Evolutionary conservation across 2,329 filamentous ascomycete genomes (phyloP).

Genomic region (Neonectria faginata): DNA sequence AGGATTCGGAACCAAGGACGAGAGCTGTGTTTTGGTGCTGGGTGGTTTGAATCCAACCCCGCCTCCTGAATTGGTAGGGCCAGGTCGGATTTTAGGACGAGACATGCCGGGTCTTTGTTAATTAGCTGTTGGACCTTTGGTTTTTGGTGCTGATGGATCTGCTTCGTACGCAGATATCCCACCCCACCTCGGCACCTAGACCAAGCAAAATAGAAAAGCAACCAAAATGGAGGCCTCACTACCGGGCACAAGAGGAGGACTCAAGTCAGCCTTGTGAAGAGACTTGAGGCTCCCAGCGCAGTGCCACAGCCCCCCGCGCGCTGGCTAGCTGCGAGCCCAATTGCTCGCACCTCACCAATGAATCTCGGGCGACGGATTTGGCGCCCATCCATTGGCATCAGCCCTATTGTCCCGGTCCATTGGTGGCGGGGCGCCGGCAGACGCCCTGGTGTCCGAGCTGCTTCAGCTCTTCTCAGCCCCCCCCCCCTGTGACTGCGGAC

Average conservation of each 20-base stretch:
- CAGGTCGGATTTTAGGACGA: not conserved
- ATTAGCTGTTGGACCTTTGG: not conserved
- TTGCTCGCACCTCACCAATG: not conserved
- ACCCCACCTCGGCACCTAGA: too few relatives aligned
- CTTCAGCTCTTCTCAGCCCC: not conserved
- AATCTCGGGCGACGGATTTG: not conserved
- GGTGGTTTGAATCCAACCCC: not conserved
- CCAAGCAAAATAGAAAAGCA: too few relatives aligned
- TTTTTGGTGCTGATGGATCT: not conserved
- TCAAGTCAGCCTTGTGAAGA: conserved; percentile 10
- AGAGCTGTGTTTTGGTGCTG: not conserved
- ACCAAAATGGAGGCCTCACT: not conserved
- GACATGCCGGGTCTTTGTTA: not conserved
- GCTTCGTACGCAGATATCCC: too few relatives aligned
- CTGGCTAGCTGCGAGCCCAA: not conserved
- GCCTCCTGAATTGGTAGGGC: not conserved
- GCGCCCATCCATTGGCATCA: not conserved
- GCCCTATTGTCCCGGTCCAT: not conserved
- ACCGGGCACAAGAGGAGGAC: not conserved
- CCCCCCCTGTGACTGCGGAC: not conserved
- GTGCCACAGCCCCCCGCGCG: not conserved
- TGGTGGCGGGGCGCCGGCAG: not conserved
- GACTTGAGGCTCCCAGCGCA: not conserved
- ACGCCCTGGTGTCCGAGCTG: not conserved
- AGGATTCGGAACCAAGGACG: not conserved